Evolutionary conservation across 2,329 filamentous ascomycete species (phyloP).

Genomic region (Cytospora schulzeri): DNA sequence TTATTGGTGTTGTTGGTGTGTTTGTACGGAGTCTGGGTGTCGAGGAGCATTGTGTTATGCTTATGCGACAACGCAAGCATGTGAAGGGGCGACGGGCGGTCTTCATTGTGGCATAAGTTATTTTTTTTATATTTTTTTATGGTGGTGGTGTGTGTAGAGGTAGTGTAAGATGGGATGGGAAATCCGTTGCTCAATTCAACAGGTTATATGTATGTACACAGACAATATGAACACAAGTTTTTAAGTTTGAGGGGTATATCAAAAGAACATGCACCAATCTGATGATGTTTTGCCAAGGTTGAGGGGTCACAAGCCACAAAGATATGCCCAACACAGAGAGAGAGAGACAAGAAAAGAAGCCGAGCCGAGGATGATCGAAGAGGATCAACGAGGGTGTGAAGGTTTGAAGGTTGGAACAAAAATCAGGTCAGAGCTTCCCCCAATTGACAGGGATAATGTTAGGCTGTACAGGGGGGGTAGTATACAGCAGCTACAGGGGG

Average conservation of each 20-base stretch:
- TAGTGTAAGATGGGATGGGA: background rate
- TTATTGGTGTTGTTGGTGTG: background rate
- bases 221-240: no score
- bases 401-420: background rate
- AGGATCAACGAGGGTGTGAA: no score
- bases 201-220: no score
- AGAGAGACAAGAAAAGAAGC: background rate
- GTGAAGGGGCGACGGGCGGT: conserved; percentile 25
- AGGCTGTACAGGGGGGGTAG: no score
- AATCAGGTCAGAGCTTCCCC: background rate
- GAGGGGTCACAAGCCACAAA: background rate
- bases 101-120: conserved; percentile 24
- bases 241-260: no score
- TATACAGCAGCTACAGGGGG: no score
- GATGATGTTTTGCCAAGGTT: background rate
- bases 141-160: background rate
- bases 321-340: background rate
- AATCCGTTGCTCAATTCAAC: no score
- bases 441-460: background rate
- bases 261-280: background rate
- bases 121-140: no score
- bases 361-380: no score
- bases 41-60: background rate
- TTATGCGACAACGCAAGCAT: conserved; percentile 25
- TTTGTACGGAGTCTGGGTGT: background rate